Conservation (phyloP, 177 flowering plant species). For the Vitis hybrid region DNA sequence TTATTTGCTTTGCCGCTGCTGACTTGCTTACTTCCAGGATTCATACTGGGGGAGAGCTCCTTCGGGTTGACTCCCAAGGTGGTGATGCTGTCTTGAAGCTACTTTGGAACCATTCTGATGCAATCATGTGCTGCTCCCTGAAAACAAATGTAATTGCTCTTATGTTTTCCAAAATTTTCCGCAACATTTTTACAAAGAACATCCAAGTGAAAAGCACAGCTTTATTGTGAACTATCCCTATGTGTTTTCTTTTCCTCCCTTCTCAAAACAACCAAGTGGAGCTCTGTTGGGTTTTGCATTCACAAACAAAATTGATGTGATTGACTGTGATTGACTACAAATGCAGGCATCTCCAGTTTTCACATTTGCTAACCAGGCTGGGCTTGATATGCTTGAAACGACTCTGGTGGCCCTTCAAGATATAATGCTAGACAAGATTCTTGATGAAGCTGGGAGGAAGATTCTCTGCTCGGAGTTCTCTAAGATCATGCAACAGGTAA, state of each 20-base stretch:
- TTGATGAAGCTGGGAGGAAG: constrained; percentile 62
- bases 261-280: no score
- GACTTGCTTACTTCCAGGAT: constrained; percentile 35
- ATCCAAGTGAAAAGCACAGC: no score
- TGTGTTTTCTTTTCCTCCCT: no score
- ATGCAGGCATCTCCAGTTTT: constrained; percentile 63
- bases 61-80: constrained; percentile 37
- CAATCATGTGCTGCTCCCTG: constrained; percentile 82
- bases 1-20: not conserved
- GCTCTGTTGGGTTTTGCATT: no score
- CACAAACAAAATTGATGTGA: constrained; percentile 3
- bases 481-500: constrained; percentile 72
- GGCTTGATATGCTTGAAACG: constrained; percentile 71
- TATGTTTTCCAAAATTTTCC: not conserved
- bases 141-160: constrained; percentile 45
- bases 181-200: not conserved
- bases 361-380: constrained; percentile 64
- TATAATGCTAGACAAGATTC: constrained; percentile 67
- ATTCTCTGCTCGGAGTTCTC: constrained; percentile 59
- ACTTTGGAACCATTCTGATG: constrained; percentile 77
- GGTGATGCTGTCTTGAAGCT: constrained; percentile 64
- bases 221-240: no score
- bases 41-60: constrained; percentile 68
- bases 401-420: constrained; percentile 74
- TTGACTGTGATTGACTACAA: not conserved